phyloP scores from a whole-genome alignment of 345 rosid species.

The Balakata baccata region DNA sequence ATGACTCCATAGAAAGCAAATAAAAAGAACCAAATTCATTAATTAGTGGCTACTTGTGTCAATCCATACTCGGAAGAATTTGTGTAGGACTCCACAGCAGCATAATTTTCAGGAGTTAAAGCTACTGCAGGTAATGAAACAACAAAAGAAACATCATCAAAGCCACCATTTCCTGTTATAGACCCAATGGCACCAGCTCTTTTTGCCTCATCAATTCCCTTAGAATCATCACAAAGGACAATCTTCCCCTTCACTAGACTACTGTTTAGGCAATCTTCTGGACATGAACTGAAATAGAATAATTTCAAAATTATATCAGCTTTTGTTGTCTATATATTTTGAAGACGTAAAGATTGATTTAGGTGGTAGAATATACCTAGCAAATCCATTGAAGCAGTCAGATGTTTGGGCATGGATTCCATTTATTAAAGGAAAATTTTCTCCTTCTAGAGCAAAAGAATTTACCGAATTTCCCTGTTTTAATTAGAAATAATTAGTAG shows the following conservation, averaged over 20 bases:
- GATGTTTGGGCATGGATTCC: background rate
- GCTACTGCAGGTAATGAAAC: constrained; percentile 26
- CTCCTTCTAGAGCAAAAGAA: background rate
- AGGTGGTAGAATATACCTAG: background rate
- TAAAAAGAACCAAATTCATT: background rate
- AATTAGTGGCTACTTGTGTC: background rate
- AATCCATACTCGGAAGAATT: constrained; percentile 29
- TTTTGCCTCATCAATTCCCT: background rate
- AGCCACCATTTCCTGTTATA: background rate
- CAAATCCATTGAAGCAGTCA: background rate
- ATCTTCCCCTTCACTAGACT: background rate
- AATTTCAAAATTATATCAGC: background rate
- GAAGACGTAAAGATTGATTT: background rate
- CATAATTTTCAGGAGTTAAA: constrained; percentile 7
- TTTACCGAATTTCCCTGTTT: constrained; percentile 6
- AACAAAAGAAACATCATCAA: constrained; percentile 17
- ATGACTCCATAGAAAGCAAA: background rate
- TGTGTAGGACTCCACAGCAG: constrained; percentile 27
- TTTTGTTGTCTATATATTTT: background rate
- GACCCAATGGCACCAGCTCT: constrained; percentile 24
- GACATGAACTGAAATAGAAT: background rate
- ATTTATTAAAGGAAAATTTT: background rate
- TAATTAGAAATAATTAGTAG: background rate
- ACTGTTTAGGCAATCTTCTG: background rate
- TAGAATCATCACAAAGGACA: background rate